These are phyloP conservation scores for Talaromyces atroroseus DNA, from an alignment of 2,329 filamentous ascomycete species.

Conservation along the genomic window DNA sequence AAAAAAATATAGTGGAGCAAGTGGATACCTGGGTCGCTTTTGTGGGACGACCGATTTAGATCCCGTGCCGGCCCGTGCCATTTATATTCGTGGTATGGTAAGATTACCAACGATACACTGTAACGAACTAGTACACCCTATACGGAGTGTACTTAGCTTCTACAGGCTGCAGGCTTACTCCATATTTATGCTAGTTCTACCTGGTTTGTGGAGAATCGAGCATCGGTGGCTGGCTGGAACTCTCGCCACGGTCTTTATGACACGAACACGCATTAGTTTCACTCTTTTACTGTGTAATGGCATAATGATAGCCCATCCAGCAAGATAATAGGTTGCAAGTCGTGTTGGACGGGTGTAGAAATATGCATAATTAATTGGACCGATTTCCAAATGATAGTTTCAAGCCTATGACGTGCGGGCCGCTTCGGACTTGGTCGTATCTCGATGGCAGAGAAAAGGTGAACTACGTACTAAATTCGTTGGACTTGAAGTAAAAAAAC, in stretches of 20 bases:
- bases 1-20: neutral
- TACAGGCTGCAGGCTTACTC: too few relatives aligned
- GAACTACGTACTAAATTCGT: neutral
- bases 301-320: too few relatives aligned
- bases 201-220: neutral
- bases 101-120: neutral
- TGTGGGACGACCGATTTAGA: neutral
- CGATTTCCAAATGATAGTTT: neutral
- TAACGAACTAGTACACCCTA: neutral
- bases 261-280: neutral
- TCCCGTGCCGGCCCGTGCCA: neutral
- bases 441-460: neutral
- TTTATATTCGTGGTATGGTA: neutral
- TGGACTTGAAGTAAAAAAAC: neutral
- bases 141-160: too few relatives aligned
- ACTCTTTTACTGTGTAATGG: too few relatives aligned
- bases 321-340: neutral
- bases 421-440: neutral
- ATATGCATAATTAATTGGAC: neutral
- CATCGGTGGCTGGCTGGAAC: slow-evolving; percentile 4
- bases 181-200: too few relatives aligned
- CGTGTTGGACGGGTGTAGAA: neutral
- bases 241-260: neutral
- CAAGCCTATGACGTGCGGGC: neutral
- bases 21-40: neutral